These are phyloP conservation scores for Carex kokanica DNA, from an alignment of 176 grass and related monocot species.

Conservation along the genomic window DNA sequence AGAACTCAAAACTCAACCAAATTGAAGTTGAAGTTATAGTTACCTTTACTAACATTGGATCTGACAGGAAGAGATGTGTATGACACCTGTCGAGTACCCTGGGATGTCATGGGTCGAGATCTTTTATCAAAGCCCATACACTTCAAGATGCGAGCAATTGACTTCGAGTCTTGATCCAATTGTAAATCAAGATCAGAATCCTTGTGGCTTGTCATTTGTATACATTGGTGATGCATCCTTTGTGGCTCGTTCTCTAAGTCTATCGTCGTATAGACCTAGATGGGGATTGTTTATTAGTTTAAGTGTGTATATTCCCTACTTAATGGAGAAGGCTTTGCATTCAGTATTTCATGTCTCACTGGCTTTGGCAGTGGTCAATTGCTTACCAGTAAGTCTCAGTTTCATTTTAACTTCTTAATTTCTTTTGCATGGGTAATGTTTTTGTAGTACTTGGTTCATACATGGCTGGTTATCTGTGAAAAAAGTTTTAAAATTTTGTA, in stretches of 20 bases:
- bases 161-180: constrained; percentile 37
- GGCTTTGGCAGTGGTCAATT: constrained; percentile 73
- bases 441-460: background rate
- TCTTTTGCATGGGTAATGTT: background rate
- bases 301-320: constrained; percentile 50
- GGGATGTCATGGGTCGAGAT: constrained; percentile 88
- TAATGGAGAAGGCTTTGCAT: constrained; percentile 51
- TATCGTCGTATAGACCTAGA: constrained; percentile 71
- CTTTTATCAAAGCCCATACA: constrained; percentile 70
- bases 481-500: too few species aligned
- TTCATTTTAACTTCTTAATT: constrained; percentile 4
- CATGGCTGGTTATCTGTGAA: background rate
- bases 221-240: constrained; percentile 61
- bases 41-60: constrained; percentile 15
- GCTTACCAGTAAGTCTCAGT: constrained; percentile 64
- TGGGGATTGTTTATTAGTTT: constrained; percentile 41
- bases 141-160: constrained; percentile 42
- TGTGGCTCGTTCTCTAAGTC: constrained; percentile 47
- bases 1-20: background rate
- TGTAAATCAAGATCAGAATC: constrained; percentile 39
- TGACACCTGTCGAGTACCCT: constrained; percentile 54
- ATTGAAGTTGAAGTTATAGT: background rate
- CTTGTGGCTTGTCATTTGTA: constrained; percentile 72
- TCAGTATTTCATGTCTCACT: constrained; percentile 61
- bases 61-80: constrained; percentile 66